phyloP scores from a whole-genome alignment of 768 basidiomycete genomes.

The Phlebiopsis flavidoalba region DNA sequence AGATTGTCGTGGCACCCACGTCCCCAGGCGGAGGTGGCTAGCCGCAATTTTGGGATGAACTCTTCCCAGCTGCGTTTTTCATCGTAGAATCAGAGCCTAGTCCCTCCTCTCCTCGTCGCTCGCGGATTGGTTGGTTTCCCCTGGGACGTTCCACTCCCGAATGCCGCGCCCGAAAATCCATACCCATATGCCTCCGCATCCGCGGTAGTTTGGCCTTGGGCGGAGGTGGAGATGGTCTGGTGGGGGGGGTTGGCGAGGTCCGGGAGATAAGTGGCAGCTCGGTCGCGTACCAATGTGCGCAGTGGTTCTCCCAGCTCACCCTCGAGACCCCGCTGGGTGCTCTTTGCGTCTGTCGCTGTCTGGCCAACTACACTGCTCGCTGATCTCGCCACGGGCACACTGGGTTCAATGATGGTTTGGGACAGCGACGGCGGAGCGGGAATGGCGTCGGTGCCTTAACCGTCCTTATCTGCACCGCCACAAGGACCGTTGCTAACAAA shows the following conservation, averaged over 20 bases:
- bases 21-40: background rate
- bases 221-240: too few species aligned
- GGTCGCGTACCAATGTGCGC: background rate
- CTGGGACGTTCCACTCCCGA: background rate
- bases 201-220: background rate
- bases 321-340: background rate
- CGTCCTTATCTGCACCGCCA: constrained; percentile 5
- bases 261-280: constrained; percentile 4
- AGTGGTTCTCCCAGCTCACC: too few species aligned
- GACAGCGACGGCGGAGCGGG: background rate
- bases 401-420: background rate
- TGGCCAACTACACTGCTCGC: background rate
- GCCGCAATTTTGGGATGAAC: background rate
- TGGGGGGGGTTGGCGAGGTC: background rate
- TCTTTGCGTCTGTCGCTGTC: background rate
- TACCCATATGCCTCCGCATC: background rate
- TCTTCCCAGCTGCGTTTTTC: background rate
- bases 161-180: background rate
- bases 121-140: background rate
- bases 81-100: background rate
- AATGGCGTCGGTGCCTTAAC: background rate
- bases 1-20: background rate
- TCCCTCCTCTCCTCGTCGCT: too few species aligned
- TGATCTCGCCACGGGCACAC: background rate
- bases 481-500: background rate